Percentiles rank a stretch among this genome's conserved stretches.
Conservation (phyloP, 257 asterid genomes). For the Pogostemon cablin region DNA sequence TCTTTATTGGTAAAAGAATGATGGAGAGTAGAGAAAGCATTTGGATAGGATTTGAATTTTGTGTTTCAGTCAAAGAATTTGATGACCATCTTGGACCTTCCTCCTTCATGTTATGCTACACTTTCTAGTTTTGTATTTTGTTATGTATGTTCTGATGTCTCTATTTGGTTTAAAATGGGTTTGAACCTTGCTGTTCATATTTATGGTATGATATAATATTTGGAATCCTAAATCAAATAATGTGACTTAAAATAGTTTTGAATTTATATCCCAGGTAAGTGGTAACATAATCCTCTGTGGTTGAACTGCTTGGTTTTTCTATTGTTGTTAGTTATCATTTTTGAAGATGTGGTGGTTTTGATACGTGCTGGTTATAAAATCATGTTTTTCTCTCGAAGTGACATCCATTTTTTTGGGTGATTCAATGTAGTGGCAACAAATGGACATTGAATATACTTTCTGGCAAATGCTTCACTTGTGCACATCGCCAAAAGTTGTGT, state of each 20-base stretch:
- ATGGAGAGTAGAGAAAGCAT: background rate
- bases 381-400: slow-evolving; percentile 3
- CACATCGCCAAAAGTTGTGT: slow-evolving; percentile 92
- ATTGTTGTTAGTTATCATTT: background rate
- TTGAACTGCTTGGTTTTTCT: background rate
- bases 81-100: background rate
- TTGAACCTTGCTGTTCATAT: slow-evolving; percentile 9
- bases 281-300: background rate
- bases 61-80: slow-evolving; percentile 9
- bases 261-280: too few relatives aligned
- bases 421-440: slow-evolving; percentile 79
- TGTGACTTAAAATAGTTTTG: background rate
- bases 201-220: background rate
- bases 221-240: too few relatives aligned
- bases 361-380: too few relatives aligned
- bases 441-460: slow-evolving; percentile 88
- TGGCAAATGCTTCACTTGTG: slow-evolving; percentile 95
- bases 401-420: slow-evolving; percentile 29
- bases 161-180: background rate
- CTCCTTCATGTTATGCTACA: background rate
- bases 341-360: background rate
- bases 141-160: background rate
- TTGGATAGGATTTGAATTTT: background rate
- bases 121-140: background rate
- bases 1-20: background rate